Conservation (phyloP, 306 rosid genomes). For the Mucuna pruriens region DNA sequence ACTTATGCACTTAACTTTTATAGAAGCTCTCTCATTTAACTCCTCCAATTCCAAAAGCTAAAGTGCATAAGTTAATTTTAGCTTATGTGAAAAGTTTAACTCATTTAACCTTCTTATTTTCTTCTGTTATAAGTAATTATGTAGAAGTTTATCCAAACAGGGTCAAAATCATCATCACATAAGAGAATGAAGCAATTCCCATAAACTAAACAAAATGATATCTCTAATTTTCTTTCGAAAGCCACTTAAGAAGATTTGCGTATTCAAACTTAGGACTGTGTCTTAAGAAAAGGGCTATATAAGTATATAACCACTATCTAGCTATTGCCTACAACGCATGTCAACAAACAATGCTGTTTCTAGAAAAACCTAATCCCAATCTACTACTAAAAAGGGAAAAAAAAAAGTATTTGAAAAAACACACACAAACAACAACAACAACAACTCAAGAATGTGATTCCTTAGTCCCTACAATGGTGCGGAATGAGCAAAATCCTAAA, state of each 20-base stretch:
- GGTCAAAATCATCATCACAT: background rate
- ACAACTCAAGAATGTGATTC: background rate
- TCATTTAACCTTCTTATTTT: background rate
- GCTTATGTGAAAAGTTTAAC: too few relatives aligned
- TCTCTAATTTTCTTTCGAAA: background rate
- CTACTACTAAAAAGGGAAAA: background rate
- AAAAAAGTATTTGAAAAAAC: background rate
- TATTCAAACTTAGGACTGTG: background rate
- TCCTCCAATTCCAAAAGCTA: too few relatives aligned
- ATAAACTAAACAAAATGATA: background rate
- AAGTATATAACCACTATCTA: background rate
- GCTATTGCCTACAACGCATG: background rate
- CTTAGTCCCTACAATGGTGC: background rate
- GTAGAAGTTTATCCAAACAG: background rate
- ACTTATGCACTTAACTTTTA: background rate
- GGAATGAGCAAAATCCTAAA: background rate
- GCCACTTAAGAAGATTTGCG: background rate
- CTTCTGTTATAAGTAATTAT: too few relatives aligned
- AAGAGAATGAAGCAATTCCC: background rate
- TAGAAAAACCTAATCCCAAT: background rate
- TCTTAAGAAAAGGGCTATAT: background rate
- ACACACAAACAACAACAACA: background rate
- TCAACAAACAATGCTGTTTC: conserved; percentile 7
- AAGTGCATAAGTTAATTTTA: too few relatives aligned
- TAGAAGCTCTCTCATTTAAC: background rate